These are phyloP conservation scores for Marasmius tenuissimus DNA, from an alignment of 1,284 basidiomycete genomes.

Conservation along the genomic window DNA sequence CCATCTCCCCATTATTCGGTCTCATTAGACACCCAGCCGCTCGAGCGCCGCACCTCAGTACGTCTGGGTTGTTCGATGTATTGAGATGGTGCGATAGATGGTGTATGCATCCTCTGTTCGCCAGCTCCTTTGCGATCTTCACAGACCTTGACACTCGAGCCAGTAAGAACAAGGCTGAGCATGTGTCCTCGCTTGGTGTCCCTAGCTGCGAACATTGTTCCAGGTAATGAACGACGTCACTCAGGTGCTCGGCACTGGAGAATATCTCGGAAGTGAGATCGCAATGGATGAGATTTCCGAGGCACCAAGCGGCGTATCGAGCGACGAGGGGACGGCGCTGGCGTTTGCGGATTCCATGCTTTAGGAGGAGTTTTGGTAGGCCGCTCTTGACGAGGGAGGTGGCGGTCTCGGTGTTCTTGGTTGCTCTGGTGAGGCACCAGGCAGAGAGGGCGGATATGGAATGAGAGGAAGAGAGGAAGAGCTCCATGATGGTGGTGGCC, in stretches of 20 bases:
- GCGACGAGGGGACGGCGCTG: conserved; percentile 7
- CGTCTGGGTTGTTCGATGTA: conserved; percentile 18
- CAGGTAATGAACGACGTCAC: conserved; percentile 18
- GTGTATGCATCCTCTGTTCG: conserved; percentile 19
- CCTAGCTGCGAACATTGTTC: conserved; percentile 5
- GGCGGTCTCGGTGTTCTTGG: neutral
- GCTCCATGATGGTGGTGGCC: neutral
- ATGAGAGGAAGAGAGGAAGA: neutral
- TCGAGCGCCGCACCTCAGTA: conserved; percentile 22
- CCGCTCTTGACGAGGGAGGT: neutral
- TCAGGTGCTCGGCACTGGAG: conserved; percentile 12
- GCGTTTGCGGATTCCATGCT: neutral
- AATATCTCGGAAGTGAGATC: conserved; percentile 22
- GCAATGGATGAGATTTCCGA: conserved; percentile 21
- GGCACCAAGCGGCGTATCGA: conserved; percentile 22
- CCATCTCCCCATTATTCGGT: conserved; percentile 25
- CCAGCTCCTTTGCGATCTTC: conserved; percentile 23
- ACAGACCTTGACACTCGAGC: conserved; percentile 23
- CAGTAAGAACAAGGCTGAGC: conserved; percentile 17
- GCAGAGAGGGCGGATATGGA: neutral
- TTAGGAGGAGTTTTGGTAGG: neutral
- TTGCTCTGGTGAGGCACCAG: neutral
- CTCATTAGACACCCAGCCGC: conserved; percentile 26
- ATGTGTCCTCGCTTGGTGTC: conserved; percentile 14
- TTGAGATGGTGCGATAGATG: conserved; percentile 18